Percentiles rank a stretch among this genome's conserved stretches.
Conservation (phyloP, 2,329 filamentous ascomycete genomes). For the Trematosphaeria pertusa region DNA sequence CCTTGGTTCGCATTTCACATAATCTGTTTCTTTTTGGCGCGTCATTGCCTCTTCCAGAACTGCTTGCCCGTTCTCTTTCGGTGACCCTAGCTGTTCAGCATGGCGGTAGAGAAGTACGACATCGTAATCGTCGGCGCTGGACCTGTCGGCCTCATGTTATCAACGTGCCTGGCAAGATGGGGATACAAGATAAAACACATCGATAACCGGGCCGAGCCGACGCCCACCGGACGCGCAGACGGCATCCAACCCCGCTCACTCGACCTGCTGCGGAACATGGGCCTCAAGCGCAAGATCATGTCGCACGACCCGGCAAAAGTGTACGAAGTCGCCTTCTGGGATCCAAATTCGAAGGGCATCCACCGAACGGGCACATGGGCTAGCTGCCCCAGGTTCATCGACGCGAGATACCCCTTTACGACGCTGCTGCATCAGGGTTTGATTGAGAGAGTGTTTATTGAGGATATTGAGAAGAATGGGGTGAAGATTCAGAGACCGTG, state of each 20-base stretch:
- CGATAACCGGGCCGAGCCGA: conserved; percentile 87
- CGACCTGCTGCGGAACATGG: conserved; percentile 88
- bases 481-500: conserved; percentile 65
- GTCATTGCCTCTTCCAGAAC: too few relatives aligned
- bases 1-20: too few relatives aligned
- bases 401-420: conserved; percentile 69
- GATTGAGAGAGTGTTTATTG: conserved; percentile 68
- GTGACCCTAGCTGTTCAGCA: too few relatives aligned
- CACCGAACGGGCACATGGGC: conserved; percentile 75
- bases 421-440: conserved; percentile 68
- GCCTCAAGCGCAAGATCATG: conserved; percentile 87
- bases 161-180: conserved; percentile 87
- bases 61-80: not conserved
- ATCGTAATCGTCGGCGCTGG: conserved; percentile 88
- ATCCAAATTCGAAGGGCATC: conserved; percentile 63
- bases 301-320: conserved; percentile 85
- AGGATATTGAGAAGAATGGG: conserved; percentile 66
- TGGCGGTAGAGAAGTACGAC: conserved; percentile 62
- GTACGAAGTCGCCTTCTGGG: conserved; percentile 74
- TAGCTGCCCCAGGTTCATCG: conserved; percentile 83
- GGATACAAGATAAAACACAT: conserved; percentile 96
- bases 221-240: conserved; percentile 84
- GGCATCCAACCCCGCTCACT: conserved; percentile 90
- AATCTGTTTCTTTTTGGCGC: too few relatives aligned
- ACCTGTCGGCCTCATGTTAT: conserved; percentile 85